Evolutionary conservation across 352 stramenopile genomes (phyloP).

Genomic region (Globisporangium camurandrum): DNA sequence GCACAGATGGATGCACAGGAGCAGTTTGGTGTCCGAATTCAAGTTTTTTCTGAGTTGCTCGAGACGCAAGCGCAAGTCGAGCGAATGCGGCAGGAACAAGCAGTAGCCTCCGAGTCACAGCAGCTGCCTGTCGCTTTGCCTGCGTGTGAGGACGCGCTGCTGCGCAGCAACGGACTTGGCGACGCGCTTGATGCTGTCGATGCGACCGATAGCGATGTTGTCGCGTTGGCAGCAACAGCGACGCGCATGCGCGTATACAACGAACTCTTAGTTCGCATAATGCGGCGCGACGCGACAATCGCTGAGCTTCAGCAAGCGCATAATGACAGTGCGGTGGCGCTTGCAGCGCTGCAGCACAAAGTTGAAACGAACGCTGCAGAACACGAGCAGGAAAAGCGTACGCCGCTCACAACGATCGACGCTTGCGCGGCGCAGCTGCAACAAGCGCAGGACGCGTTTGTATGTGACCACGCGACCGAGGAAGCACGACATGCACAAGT

Average conservation of each 20-base stretch:
- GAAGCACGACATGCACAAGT: too few species aligned
- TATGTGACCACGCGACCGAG: too few species aligned
- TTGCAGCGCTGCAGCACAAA: conserved; percentile 10
- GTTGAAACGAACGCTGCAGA: background rate
- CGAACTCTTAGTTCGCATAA: conserved; percentile 2
- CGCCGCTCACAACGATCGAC: background rate
- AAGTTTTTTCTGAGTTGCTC: conserved; percentile 7
- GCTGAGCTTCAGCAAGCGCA: background rate
- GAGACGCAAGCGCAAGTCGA: conserved; percentile 1
- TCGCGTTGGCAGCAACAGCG: background rate
- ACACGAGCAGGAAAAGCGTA: background rate
- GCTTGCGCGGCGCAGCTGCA: background rate
- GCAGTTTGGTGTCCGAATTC: conserved; percentile 12
- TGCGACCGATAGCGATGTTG: background rate
- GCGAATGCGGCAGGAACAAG: conserved; percentile 6
- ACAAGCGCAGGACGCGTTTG: background rate
- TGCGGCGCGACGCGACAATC: conserved; percentile 1
- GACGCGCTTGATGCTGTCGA: background rate
- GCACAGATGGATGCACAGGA: conserved; percentile 9
- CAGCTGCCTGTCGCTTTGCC: conserved; percentile 17
- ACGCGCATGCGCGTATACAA: conserved; percentile 6
- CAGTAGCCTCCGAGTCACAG: background rate
- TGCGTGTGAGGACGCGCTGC: conserved; percentile 9
- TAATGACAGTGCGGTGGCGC: background rate
- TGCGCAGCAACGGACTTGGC: background rate